A percentile compares a stretch with the other conserved stretches of the same genome.
These are phyloP conservation scores for Boletus sp. DNA, from an alignment of 768 basidiomycete species.

Conservation along the genomic window DNA sequence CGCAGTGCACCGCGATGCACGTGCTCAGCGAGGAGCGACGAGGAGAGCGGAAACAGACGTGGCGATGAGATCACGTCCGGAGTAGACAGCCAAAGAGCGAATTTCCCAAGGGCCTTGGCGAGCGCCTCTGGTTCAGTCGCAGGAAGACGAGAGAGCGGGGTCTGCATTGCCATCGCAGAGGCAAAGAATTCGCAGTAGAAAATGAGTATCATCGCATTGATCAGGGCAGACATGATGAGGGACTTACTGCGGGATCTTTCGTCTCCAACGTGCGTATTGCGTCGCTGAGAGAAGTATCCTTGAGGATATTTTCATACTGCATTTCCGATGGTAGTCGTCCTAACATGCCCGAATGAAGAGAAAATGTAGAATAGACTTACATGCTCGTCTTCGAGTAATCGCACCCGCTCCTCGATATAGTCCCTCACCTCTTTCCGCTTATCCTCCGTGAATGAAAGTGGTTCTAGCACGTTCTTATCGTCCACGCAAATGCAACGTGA, in stretches of 20 bases:
- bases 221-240: neutral
- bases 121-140: conserved; percentile 62
- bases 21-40: conserved; percentile 57
- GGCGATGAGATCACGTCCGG: conserved; percentile 79
- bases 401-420: conserved; percentile 59
- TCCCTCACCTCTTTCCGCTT: conserved; percentile 58
- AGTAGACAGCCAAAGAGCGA: conserved; percentile 83
- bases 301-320: conserved; percentile 25
- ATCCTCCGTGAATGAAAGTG: conserved; percentile 62
- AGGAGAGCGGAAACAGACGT: conserved; percentile 69
- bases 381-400: conserved; percentile 74
- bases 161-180: conserved; percentile 34
- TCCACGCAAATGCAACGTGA: neutral
- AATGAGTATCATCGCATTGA: neutral
- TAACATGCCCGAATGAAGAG: neutral
- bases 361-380: conserved; percentile 44
- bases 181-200: neutral
- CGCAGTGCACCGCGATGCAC: conserved; percentile 77
- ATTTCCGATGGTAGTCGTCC: neutral
- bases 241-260: conserved; percentile 20
- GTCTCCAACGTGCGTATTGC: conserved; percentile 22
- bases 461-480: conserved; percentile 57
- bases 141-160: conserved; percentile 70
- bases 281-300: conserved; percentile 28
- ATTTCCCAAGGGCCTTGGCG: conserved; percentile 57